Evolutionary conservation across 495 filamentous ascomycete genomes (phyloP).

Genomic region (Pseudomonodictys pantanalensis): DNA sequence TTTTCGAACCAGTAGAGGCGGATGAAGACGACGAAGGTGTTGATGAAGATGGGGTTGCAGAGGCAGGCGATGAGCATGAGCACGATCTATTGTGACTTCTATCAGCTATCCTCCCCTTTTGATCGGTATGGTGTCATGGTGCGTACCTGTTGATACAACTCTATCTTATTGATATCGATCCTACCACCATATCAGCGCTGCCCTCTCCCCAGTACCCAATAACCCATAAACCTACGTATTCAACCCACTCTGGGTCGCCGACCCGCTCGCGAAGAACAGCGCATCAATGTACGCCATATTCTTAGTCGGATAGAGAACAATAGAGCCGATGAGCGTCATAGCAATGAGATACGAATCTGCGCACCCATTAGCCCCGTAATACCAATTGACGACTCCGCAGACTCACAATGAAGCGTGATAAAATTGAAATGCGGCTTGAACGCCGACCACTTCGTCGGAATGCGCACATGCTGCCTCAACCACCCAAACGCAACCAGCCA

Average conservation of each 20-base stretch:
- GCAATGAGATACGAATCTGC: constrained; percentile 75
- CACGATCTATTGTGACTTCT: constrained; percentile 22
- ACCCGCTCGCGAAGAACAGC: constrained; percentile 76
- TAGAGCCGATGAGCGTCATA: constrained; percentile 65
- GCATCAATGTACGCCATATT: constrained; percentile 79
- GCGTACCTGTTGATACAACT: constrained; percentile 68
- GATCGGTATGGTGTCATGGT: not conserved
- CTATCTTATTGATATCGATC: constrained; percentile 69
- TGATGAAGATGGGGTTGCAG: constrained; percentile 83
- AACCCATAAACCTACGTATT: constrained; percentile 62
- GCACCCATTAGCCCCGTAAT: constrained; percentile 2
- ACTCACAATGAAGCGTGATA: constrained; percentile 75
- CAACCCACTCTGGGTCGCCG: constrained; percentile 85
- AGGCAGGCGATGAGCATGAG: constrained; percentile 58
- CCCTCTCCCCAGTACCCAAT: not conserved
- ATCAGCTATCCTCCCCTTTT: not conserved
- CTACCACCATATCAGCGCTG: constrained; percentile 34
- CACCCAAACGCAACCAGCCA: constrained; percentile 43
- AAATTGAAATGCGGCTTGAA: constrained; percentile 72
- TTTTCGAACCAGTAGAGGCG: constrained; percentile 98
- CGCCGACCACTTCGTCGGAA: constrained; percentile 48
- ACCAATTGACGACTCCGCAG: not conserved
- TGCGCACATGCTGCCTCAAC: constrained; percentile 44
- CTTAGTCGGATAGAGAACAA: constrained; percentile 66
- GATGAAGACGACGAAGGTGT: constrained; percentile 82